Evolutionary conservation across 345 rosid species (phyloP).

Genomic region (Camelina hispida): DNA sequence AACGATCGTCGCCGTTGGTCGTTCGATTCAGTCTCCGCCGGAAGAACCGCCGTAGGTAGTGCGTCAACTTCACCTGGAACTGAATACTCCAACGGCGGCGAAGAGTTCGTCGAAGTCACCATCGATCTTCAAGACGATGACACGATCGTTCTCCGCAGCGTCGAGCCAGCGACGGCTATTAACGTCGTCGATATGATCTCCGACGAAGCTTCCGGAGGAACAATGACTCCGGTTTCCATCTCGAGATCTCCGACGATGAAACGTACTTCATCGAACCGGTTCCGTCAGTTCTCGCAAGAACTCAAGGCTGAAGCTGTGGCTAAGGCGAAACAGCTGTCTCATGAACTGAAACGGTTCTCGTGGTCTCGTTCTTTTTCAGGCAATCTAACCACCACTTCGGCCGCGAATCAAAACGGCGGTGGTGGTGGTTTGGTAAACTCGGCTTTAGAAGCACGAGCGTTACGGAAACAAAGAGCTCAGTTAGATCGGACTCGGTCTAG

Average conservation of each 20-base stretch:
- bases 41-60: slow-evolving; percentile 44
- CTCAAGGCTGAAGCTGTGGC: slow-evolving; percentile 94
- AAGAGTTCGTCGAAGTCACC: slow-evolving; percentile 95
- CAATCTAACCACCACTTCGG: slow-evolving; percentile 34
- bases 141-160: slow-evolving; percentile 86
- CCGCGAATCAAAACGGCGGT: slow-evolving; percentile 25
- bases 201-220: slow-evolving; percentile 42
- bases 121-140: slow-evolving; percentile 92
- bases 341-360: slow-evolving; percentile 77
- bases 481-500: slow-evolving; percentile 89
- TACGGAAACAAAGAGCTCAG: slow-evolving; percentile 85
- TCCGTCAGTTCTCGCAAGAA: slow-evolving; percentile 90
- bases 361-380: slow-evolving; percentile 67
- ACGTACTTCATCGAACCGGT: slow-evolving; percentile 65
- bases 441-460: slow-evolving; percentile 81
- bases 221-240: slow-evolving; percentile 51
- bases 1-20: slow-evolving; percentile 95
- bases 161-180: slow-evolving; percentile 79
- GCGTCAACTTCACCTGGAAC: slow-evolving; percentile 62
- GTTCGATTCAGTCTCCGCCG: slow-evolving; percentile 72
- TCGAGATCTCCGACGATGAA: slow-evolving; percentile 76
- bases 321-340: slow-evolving; percentile 84
- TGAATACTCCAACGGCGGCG: slow-evolving; percentile 53
- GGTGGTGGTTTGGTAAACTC: slow-evolving; percentile 57
- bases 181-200: slow-evolving; percentile 43